Evolutionary conservation across 805 yeast genomes (phyloP), one percentile per base, ranked within the genome.

Genomic region (Wickerhamomyces strasburgensis): DNA sequence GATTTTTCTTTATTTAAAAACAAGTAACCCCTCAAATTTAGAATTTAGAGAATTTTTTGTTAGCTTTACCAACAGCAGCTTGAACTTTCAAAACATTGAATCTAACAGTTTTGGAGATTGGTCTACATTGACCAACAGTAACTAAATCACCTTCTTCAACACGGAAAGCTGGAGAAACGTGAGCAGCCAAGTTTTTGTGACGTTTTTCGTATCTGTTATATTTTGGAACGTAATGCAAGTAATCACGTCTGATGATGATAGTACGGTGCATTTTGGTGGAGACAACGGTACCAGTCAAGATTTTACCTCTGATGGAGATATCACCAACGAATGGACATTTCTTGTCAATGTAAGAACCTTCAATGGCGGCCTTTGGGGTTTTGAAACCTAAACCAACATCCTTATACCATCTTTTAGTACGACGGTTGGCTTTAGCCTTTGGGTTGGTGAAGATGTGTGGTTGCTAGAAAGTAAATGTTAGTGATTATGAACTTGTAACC

Each of bases 191-290:
- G 84, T 93, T 93, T 93, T 93, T 93, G 86, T 93, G 99, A 80
- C 99, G 88, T 86, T 93, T 93, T 80, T 93, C 99, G 86, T 88
- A 93, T 85, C 99, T 89, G 95, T 90, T 93, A 80, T 93, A 93
- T 84, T 93, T 93, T 74, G 98, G 95, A 72, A 93, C 85, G 79
- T 87, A 93, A 80, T 93, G 99, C 71, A 93, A 86, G 94, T 93
- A 93, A 70, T 93, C 98, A 79, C 99, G 90, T 84, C 98, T 89
- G 79, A 93, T 85, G 72, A 93, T 84, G 78, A 93, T 84, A 64
- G 99, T 93, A 81, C 99, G 93, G 94, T 93, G 98, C 98, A 93
- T 93, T 81, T 93, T 93, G 82, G 98, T 89, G 65, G 98, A 93
- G 60, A 93, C 96, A 75, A 93, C 99, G 68, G 95, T 85, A 76